Base-by-base conservation (phyloP, 2,329 filamentous ascomycete species). In the Leptographium radiaticola region DNA sequence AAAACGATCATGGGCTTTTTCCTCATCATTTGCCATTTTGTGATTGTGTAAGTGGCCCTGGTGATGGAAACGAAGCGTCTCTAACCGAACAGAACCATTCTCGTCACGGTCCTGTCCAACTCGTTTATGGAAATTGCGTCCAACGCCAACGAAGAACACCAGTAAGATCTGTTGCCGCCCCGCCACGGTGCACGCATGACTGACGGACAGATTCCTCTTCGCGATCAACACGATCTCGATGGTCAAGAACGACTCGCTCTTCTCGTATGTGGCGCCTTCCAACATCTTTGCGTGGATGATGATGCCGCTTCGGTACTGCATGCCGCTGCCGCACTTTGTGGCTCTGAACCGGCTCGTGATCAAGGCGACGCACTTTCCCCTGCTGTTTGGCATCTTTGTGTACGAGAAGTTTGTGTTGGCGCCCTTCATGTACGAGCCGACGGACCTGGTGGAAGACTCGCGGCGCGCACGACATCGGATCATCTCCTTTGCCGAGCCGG, bases 211-310 rank as follows among this genome's bases (percentile, higher is more conserved):
- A 56, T 96, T 95, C 65, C 70, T 96, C 2, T 96, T 97, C 64
- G 91, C 91, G 0, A 89, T 97, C 66, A 97, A 96, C 65, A 94
- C 91, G 6, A 95, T 96, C 50, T 94, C 89, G 6, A 94, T 95
- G 87, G 91, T 96, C 59, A 97, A 96, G 68, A 95, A 93, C n/a
- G 91, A 97, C 66, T 87, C 89, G 0, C 73, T 96, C 0, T 97
- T 97, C 72, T 94, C 89, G 4, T 96, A 96, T 65, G 80, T 96
- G 57, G 87, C 91, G 1, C 91, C 91, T 0, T 85, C 87, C 15
- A 97, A 97, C 64, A 86, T 96, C 34, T 78, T 96, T 58, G 90
- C 88, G 1, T 97, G 90, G 91, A 65, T 91, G 0, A 73, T 95
- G 33, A 89, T 89, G 62, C 91, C 91, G 0, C 67, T 94, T 46